Conservation (phyloP, 73 alveolate species). For the Paramecium primaurelia region DNA sequence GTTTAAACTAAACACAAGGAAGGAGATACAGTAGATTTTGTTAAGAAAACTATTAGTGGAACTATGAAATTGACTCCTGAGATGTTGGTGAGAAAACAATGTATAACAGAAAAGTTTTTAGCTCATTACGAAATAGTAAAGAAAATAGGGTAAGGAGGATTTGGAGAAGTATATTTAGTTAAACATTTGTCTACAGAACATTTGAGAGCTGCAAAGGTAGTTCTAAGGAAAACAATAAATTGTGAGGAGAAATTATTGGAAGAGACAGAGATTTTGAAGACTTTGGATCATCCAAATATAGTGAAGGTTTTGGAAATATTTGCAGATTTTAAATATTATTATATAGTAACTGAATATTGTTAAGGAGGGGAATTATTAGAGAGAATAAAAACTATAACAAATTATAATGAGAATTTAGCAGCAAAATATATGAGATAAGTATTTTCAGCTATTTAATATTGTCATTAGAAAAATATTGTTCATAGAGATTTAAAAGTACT, state of each 20-base stretch:
- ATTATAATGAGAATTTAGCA: constrained; percentile 69
- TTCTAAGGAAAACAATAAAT: constrained; percentile 6
- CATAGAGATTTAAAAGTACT: constrained; percentile 75
- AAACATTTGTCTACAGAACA: constrained; percentile 33
- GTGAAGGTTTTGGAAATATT: constrained; percentile 52
- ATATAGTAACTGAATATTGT: constrained; percentile 60
- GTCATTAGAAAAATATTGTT: constrained; percentile 70
- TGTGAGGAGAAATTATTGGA: constrained; percentile 56
- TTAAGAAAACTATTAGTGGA: not conserved
- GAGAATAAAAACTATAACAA: constrained; percentile 66
- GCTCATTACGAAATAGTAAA: constrained; percentile 35
- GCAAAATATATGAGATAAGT: constrained; percentile 74
- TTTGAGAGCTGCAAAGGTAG: constrained; percentile 52
- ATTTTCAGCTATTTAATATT: constrained; percentile 75
- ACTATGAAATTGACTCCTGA: constrained; percentile 33
- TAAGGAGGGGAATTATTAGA: constrained; percentile 83
- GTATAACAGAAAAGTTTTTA: constrained; percentile 3
- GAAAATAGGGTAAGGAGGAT: constrained; percentile 58
- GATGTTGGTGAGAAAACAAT: constrained; percentile 19
- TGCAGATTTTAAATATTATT: constrained; percentile 57
- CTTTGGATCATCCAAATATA: constrained; percentile 54
- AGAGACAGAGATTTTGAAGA: constrained; percentile 48
- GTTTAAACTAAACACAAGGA: not conserved
- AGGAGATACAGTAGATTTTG: not conserved
- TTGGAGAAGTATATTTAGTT: constrained; percentile 53